Base-by-base conservation (phyloP, 1,284 basidiomycete genomes). In the Fomitopsis palustris region DNA sequence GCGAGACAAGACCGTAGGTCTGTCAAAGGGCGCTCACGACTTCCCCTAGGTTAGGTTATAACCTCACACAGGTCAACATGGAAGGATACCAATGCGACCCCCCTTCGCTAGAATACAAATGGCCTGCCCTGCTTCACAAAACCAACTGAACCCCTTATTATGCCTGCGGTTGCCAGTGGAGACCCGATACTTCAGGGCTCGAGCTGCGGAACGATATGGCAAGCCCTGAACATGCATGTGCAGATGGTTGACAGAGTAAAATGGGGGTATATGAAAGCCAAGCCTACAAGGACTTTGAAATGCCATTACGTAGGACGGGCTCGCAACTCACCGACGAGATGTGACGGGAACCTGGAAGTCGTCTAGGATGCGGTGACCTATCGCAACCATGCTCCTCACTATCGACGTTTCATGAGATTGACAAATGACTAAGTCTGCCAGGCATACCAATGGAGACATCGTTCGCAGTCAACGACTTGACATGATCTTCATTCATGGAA, bases 191-290 rank as follows among this genome's bases (percentile, higher is more conserved):
- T 89, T 86, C 38, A 81, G 62, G n/a, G 70, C 67, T 8, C 72
- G 72, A 4, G 76, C 62, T 1, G 69, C 54, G 0, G 81, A 79
- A 8, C 73, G 79, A 72, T 89, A 90, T 0, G 90, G 90, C 37
- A 92, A 74, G 5, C 78, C 84, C 47, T 92, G 85, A 21, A 89
- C 85, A 71, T 95, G 93, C 41, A 95, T 72, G 69, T 95, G 92
- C 16, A 95, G 75, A 71, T 95, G 92, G 29, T 85, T 75, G 2
- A 94, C 83, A n/a, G 87, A 89, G 59, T 83, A 87, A 71, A 91
- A 90, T 0, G 92, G 92, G 0, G 92, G 89, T 62, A 93, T 90
- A 70, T 93, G 90, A 65, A 91, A 93, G 1, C 91, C 90, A 71
- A 91, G 77, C 61, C 86, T 90, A 37, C 35, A 3, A 14, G 12